Evolutionary conservation across 495 filamentous ascomycete species (phyloP).

Genomic region (Tirmania nivea): DNA sequence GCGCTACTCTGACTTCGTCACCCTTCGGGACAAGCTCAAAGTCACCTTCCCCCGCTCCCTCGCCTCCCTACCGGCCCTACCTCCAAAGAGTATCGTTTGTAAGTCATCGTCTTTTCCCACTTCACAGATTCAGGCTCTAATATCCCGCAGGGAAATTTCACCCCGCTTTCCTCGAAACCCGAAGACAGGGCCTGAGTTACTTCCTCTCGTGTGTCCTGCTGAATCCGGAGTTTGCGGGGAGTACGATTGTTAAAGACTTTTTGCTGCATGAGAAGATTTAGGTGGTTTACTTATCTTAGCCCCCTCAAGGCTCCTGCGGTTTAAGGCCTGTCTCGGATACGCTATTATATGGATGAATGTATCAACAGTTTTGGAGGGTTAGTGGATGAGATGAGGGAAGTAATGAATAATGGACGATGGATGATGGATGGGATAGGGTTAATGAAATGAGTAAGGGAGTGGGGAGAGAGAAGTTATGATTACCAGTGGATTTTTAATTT

Average conservation of each 20-base stretch:
- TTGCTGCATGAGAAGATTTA: constrained; percentile 23
- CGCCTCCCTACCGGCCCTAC: constrained; percentile 41
- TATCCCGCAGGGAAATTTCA: constrained; percentile 36
- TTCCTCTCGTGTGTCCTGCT: constrained; percentile 52
- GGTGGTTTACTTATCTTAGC: not conserved
- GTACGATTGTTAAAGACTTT: constrained; percentile 49
- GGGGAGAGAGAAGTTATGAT: too few relatives aligned
- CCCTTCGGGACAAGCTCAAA: constrained; percentile 34
- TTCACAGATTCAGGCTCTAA: constrained; percentile 4
- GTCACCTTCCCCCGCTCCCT: constrained; percentile 43
- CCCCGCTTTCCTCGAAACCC: constrained; percentile 42
- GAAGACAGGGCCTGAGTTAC: constrained; percentile 43
- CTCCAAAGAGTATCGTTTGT: constrained; percentile 51
- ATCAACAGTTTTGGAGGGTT: too few relatives aligned
- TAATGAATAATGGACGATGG: too few relatives aligned
- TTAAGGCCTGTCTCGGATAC: too few relatives aligned
- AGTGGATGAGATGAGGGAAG: too few relatives aligned
- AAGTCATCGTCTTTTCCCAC: constrained; percentile 18
- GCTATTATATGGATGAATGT: too few relatives aligned
- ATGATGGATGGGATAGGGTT: too few relatives aligned
- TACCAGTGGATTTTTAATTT: too few relatives aligned
- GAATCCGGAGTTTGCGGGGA: constrained; percentile 48
- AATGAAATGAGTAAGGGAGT: too few relatives aligned
- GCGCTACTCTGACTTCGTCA: constrained; percentile 56
- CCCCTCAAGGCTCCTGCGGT: not conserved